A percentile compares a stretch with the other conserved stretches of the same genome.
These are phyloP conservation scores for Mycosphaerella arachidis DNA, from an alignment of 2,329 filamentous ascomycete genomes.

Conservation along the genomic window DNA sequence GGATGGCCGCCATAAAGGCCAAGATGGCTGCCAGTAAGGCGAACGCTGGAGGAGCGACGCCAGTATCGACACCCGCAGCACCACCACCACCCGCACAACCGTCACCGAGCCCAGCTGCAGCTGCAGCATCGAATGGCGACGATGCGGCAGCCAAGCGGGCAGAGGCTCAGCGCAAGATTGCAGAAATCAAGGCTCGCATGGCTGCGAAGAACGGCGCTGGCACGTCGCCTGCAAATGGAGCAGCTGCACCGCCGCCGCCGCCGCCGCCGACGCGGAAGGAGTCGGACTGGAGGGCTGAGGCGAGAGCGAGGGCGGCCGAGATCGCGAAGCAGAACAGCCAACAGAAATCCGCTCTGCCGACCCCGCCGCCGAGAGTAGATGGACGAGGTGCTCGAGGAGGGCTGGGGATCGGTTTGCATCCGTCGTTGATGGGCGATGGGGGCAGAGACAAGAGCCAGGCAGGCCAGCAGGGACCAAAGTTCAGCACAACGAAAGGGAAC, in stretches of 20 bases:
- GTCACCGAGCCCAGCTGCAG: slow-evolving; percentile 9
- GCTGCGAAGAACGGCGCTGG: slow-evolving; percentile 21
- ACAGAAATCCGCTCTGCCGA: slow-evolving; percentile 17
- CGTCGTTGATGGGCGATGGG: slow-evolving; percentile 59
- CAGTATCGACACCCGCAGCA: slow-evolving; percentile 8
- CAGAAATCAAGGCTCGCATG: slow-evolving; percentile 32
- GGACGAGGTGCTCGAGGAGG: slow-evolving; percentile 57
- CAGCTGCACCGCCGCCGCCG: slow-evolving; percentile 17
- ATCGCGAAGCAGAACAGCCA: slow-evolving; percentile 15
- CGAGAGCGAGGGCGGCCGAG: slow-evolving; percentile 23
- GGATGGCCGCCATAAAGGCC: slow-evolving; percentile 35
- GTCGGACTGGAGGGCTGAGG: slow-evolving; percentile 22
- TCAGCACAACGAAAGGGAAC: slow-evolving; percentile 53
- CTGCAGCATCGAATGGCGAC: slow-evolving; percentile 6
- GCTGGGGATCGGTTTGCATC: slow-evolving; percentile 71
- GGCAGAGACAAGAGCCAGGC: slow-evolving; percentile 44
- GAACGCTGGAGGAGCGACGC: slow-evolving; percentile 11
- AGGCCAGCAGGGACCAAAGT: slow-evolving; percentile 46
- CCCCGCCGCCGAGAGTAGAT: slow-evolving; percentile 46
- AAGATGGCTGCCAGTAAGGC: slow-evolving; percentile 28
- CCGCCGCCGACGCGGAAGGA: slow-evolving; percentile 10
- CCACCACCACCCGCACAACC: slow-evolving; percentile 10
- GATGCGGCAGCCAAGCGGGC: slow-evolving; percentile 28
- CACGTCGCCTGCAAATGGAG: slow-evolving; percentile 18
- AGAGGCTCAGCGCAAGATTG: slow-evolving; percentile 31